Evolutionary conservation across 306 rosid species (phyloP).

Genomic region (apple (Malus domestica)): DNA sequence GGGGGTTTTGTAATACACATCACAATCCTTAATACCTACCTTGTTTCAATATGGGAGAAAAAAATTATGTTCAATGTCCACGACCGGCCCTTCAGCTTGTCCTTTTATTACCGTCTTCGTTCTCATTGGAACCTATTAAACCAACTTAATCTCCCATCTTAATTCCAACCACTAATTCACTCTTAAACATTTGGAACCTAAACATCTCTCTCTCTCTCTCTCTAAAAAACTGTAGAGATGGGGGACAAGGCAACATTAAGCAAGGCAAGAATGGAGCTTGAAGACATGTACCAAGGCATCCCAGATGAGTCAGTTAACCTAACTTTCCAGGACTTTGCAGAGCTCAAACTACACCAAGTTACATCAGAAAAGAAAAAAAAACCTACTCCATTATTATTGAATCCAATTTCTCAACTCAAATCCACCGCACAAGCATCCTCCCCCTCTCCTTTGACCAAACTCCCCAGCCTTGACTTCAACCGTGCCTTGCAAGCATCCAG

Average conservation of each 20-base stretch:
- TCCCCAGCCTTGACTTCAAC: constrained; percentile 62
- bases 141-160: not conserved
- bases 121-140: not conserved
- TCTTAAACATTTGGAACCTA: too few relatives aligned
- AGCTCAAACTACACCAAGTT: constrained; percentile 13
- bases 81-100: constrained; percentile 12
- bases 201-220: not conserved
- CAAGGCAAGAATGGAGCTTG: constrained; percentile 61
- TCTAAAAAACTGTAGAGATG: constrained; percentile 12
- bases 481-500: constrained; percentile 37
- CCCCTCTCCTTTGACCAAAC: constrained; percentile 15
- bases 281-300: constrained; percentile 65
- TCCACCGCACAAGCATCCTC: not conserved
- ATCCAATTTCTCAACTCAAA: constrained; percentile 14
- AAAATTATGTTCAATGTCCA: not conserved
- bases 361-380: constrained; percentile 22
- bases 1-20: not conserved
- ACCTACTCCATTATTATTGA: not conserved
- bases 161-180: not conserved
- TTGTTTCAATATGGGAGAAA: constrained; percentile 5
- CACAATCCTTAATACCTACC: not conserved
- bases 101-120: not conserved
- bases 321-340: constrained; percentile 69
- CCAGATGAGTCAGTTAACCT: constrained; percentile 87
- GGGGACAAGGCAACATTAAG: constrained; percentile 34